A percentile compares a stretch with the other conserved stretches of the same genome.
Evolutionary conservation across 768 basidiomycete species (phyloP).

Genomic region (Piloderma croceum): DNA sequence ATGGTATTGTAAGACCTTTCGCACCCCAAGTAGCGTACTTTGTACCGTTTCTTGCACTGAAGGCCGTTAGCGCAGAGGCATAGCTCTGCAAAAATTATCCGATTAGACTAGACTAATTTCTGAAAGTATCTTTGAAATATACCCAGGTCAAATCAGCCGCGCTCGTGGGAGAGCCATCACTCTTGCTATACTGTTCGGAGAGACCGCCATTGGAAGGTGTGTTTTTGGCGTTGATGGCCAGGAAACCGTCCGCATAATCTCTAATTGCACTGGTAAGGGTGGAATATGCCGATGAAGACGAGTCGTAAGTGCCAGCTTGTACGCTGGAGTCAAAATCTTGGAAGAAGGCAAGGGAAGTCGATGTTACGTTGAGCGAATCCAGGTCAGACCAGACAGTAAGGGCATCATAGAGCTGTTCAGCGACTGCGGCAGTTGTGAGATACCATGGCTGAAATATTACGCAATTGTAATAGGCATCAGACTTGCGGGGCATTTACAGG

Average conservation of each 20-base stretch:
- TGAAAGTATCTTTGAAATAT: too few species aligned
- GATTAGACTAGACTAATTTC: too few species aligned
- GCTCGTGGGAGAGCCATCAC: slow-evolving; percentile 46
- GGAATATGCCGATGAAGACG: slow-evolving; percentile 41
- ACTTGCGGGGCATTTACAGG: slow-evolving; percentile 1
- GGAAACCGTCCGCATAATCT: slow-evolving; percentile 61
- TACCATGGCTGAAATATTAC: slow-evolving; percentile 59
- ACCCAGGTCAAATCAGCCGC: slow-evolving; percentile 71
- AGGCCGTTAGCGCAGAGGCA: slow-evolving; percentile 59
- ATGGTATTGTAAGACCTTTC: slow-evolving; percentile 42
- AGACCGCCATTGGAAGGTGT: slow-evolving; percentile 59
- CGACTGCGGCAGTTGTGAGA: slow-evolving; percentile 62
- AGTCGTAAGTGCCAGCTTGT: slow-evolving; percentile 46
- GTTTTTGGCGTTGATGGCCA: slow-evolving; percentile 49
- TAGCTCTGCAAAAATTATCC: too few species aligned
- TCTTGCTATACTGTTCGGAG: slow-evolving; percentile 56
- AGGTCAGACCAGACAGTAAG: slow-evolving; percentile 57
- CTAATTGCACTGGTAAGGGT: slow-evolving; percentile 44
- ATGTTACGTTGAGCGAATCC: slow-evolving; percentile 48
- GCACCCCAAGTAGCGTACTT: slow-evolving; percentile 62
- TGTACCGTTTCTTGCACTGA: slow-evolving; percentile 45
- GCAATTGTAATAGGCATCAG: neutral
- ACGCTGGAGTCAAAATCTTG: slow-evolving; percentile 42
- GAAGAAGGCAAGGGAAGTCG: slow-evolving; percentile 67
- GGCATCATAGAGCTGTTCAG: slow-evolving; percentile 73